Evolutionary conservation across 2,329 filamentous ascomycete genomes (phyloP).

Genomic region (Pseudogymnoascus sp.): DNA sequence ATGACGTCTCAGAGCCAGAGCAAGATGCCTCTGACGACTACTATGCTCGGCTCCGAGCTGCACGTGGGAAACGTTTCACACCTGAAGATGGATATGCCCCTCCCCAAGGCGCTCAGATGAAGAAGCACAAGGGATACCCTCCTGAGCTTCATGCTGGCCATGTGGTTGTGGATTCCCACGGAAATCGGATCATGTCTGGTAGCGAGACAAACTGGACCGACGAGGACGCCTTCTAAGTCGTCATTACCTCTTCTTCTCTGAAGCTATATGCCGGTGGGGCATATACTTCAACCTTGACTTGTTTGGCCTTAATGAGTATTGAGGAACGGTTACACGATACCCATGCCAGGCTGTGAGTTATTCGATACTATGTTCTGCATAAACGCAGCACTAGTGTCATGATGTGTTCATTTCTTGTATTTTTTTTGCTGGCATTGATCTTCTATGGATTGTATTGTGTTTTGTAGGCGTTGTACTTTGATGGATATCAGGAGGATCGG

Average conservation of each 20-base stretch:
- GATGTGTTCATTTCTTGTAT: constrained; percentile 7
- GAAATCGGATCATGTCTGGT: constrained; percentile 53
- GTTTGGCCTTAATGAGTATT: neutral
- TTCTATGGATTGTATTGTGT: neutral
- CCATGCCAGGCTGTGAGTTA: neutral
- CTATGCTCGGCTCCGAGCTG: constrained; percentile 68
- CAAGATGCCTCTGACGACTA: constrained; percentile 75
- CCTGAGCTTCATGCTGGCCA: constrained; percentile 40
- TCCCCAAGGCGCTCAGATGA: constrained; percentile 35
- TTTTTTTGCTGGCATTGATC: neutral
- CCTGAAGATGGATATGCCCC: constrained; percentile 33
- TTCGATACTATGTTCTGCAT: neutral
- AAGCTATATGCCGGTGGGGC: neutral
- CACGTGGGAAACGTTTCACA: constrained; percentile 55
- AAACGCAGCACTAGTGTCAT: neutral
- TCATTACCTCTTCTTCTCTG: neutral
- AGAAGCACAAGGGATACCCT: constrained; percentile 46
- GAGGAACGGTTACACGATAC: constrained; percentile 1
- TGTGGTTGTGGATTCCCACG: constrained; percentile 39
- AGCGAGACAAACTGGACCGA: constrained; percentile 56
- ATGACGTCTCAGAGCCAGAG: constrained; percentile 70
- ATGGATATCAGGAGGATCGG: constrained; percentile 2
- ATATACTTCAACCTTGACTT: neutral
- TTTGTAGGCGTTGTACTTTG: constrained; percentile 7
- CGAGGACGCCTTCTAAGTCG: constrained; percentile 46